Evolutionary conservation across 108 stramenopile genomes (phyloP).

Genomic region (Skeletonema marinoi): DNA sequence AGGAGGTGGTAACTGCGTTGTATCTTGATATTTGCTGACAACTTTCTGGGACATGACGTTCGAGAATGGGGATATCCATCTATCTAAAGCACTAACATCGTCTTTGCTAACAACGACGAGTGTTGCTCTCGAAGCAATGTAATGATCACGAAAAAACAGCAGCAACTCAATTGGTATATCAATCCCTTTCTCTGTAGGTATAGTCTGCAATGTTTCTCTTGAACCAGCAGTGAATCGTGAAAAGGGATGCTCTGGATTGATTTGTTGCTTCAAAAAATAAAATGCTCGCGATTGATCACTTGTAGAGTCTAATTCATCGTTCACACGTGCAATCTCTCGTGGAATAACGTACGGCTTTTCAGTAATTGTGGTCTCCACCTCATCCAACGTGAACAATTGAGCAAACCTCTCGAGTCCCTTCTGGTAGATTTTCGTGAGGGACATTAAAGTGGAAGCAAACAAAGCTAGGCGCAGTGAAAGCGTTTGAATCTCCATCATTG

Average conservation of each 20-base stretch:
- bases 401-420: constrained; percentile 70
- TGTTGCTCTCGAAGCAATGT: constrained; percentile 60
- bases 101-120: constrained; percentile 66
- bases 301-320: constrained; percentile 67
- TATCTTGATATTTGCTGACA: not conserved
- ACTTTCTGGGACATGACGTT: constrained; percentile 48
- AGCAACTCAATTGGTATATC: constrained; percentile 53
- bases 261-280: constrained; percentile 61
- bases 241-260: constrained; percentile 77
- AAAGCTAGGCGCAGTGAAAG: constrained; percentile 68
- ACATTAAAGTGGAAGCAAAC: constrained; percentile 80
- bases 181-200: constrained; percentile 50
- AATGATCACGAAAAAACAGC: constrained; percentile 60
- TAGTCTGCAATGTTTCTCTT: constrained; percentile 56
- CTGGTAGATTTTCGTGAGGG: constrained; percentile 50
- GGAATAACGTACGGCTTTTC: constrained; percentile 35
- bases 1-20: constrained; percentile 12
- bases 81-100: constrained; percentile 56
- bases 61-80: constrained; percentile 66
- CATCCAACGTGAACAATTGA: constrained; percentile 46
- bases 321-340: constrained; percentile 71
- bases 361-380: constrained; percentile 44
- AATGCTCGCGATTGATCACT: constrained; percentile 47
- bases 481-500: constrained; percentile 73
- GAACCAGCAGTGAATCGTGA: constrained; percentile 61